phyloP scores from a whole-genome alignment of 148 eudicot genomes.

The Tetragonia tetragonoides region DNA sequence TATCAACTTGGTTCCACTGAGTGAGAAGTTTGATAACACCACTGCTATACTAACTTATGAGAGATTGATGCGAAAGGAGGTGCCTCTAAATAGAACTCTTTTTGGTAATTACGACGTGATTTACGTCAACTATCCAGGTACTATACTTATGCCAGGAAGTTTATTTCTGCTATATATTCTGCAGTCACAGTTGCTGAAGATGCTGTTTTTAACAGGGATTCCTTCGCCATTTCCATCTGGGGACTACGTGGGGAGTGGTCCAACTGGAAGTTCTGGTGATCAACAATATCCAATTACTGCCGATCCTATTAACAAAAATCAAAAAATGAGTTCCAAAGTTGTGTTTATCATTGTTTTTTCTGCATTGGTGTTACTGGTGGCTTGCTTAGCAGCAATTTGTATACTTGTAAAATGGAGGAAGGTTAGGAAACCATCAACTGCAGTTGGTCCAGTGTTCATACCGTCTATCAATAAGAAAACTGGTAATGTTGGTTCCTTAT shows the following conservation, averaged over 20 bases:
- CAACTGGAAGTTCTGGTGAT: conserved; percentile 57
- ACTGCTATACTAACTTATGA: conserved; percentile 77
- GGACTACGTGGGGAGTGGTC: conserved; percentile 42
- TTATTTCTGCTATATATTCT: background rate
- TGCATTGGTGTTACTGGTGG: conserved; percentile 61
- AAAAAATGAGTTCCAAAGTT: conserved; percentile 53
- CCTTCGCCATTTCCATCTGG: conserved; percentile 56
- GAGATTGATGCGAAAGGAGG: conserved; percentile 71
- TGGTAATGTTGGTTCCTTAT: conserved; percentile 40
- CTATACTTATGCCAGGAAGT: background rate
- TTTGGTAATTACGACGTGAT: conserved; percentile 83
- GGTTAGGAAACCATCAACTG: conserved; percentile 57
- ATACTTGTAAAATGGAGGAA: conserved; percentile 67
- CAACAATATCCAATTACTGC: conserved; percentile 74
- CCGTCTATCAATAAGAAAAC: conserved; percentile 65
- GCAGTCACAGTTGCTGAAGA: conserved; percentile 23
- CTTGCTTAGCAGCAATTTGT: conserved; percentile 54
- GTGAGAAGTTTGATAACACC: conserved; percentile 88
- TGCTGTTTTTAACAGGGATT: conserved; percentile 52
- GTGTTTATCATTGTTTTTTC: conserved; percentile 67
- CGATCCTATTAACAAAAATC: conserved; percentile 45
- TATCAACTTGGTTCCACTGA: conserved; percentile 85
- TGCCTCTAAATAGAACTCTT: conserved; percentile 74
- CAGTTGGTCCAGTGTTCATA: conserved; percentile 66
- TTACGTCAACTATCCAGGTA: conserved; percentile 80